Conservation (phyloP, 2,329 filamentous ascomycete species). For the Periconia macrospinosa region DNA sequence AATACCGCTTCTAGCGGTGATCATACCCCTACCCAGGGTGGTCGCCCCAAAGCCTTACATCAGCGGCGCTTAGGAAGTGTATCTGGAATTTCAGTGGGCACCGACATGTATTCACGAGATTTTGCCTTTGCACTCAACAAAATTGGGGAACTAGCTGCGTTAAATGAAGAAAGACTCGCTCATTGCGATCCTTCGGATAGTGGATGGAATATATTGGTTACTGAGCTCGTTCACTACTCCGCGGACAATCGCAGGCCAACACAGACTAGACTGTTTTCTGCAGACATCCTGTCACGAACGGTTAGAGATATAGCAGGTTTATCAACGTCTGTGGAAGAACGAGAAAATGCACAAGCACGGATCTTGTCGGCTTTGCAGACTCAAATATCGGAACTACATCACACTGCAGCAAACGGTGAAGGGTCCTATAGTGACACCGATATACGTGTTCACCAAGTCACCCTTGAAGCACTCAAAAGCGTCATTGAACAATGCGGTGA, state of each 20-base stretch:
- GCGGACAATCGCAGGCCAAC: constrained; percentile 42
- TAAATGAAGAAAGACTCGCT: constrained; percentile 64
- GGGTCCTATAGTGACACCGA: constrained; percentile 66
- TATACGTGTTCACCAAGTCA: constrained; percentile 76
- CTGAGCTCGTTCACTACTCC: constrained; percentile 55
- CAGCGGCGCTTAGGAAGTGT: constrained; percentile 48
- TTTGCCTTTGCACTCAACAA: constrained; percentile 53
- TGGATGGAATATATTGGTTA: constrained; percentile 73
- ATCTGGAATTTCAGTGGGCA: constrained; percentile 44
- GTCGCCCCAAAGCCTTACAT: constrained; percentile 33
- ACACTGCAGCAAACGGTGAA: constrained; percentile 55
- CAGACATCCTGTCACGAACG: constrained; percentile 53
- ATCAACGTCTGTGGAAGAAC: constrained; percentile 51
- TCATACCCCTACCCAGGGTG: constrained; percentile 21
- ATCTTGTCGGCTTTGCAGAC: constrained; percentile 68
- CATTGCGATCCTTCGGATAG: constrained; percentile 66
- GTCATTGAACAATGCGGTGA: constrained; percentile 90
- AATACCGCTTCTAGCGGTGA: constrained; percentile 24
- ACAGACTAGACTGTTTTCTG: constrained; percentile 52
- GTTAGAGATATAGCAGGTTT: constrained; percentile 52
- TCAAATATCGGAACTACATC: constrained; percentile 62
- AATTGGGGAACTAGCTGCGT: constrained; percentile 48
- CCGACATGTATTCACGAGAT: constrained; percentile 46
- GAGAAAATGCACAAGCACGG: constrained; percentile 66
- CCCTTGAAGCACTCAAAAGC: constrained; percentile 77